Evolutionary conservation across 345 rosid genomes (phyloP).

Genomic region (Camelina hispida): DNA sequence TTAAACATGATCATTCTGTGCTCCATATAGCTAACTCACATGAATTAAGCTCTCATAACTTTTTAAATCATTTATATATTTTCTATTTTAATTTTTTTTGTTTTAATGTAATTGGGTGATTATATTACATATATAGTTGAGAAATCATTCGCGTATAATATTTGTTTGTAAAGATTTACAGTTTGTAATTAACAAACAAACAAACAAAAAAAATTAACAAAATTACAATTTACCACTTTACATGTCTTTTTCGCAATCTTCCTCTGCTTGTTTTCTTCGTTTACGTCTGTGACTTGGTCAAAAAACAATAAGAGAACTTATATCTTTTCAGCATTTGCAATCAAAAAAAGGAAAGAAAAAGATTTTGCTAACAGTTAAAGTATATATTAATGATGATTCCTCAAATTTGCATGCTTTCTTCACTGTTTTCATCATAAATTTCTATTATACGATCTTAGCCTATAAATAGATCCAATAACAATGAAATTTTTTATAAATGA

Average conservation of each 20-base stretch:
- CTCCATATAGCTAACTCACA: conserved; percentile 5
- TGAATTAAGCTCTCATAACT: neutral
- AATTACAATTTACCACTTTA: neutral
- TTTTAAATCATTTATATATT: neutral
- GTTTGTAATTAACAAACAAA: too few relatives aligned
- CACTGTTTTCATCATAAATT: conserved; percentile 17
- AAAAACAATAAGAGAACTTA: neutral
- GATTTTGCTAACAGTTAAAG: conserved; percentile 37
- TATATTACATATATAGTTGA: neutral
- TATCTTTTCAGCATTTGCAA: conserved; percentile 30
- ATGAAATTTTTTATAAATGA: neutral
- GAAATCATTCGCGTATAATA: neutral
- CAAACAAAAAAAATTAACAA: neutral
- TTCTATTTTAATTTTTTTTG: neutral
- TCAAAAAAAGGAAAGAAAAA: conserved; percentile 33
- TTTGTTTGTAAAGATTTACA: neutral
- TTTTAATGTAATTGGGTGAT: neutral
- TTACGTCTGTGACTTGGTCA: conserved; percentile 39
- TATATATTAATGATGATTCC: conserved; percentile 26
- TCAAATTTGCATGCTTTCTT: conserved; percentile 12
- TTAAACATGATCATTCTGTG: conserved; percentile 38
- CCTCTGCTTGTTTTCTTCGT: conserved; percentile 12
- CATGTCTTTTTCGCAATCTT: conserved; percentile 20
- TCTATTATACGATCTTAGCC: conserved; percentile 6
- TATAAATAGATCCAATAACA: neutral